A percentile compares a stretch with the other conserved stretches of the same genome.
Evolutionary conservation across 2,329 filamentous ascomycete species (phyloP).

Genomic region (Cladophialophora immunda): DNA sequence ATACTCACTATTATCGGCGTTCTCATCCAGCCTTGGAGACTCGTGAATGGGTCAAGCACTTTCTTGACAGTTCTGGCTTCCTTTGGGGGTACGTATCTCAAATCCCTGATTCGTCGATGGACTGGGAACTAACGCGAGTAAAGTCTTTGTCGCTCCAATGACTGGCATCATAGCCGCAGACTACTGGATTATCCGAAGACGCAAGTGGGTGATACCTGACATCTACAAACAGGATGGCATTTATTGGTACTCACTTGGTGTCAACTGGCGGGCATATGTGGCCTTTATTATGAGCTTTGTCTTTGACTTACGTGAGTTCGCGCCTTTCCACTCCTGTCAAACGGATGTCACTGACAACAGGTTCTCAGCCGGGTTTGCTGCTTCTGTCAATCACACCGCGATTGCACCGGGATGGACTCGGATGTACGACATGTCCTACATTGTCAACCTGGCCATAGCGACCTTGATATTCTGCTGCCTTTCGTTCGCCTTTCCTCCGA

Average conservation of each 20-base stretch:
- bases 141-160: conserved; percentile 12
- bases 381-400: neutral
- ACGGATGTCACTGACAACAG: neutral
- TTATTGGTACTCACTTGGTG: conserved; percentile 17
- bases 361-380: conserved; percentile 4
- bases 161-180: conserved; percentile 17
- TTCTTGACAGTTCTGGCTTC: conserved; percentile 18
- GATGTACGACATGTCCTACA: conserved; percentile 15
- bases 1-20: conserved; percentile 17
- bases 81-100: conserved; percentile 8
- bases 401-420: conserved; percentile 4
- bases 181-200: conserved; percentile 22
- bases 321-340: neutral
- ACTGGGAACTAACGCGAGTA: neutral
- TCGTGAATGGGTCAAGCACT: conserved; percentile 9
- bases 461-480: conserved; percentile 10
- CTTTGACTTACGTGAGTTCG: conserved; percentile 17
- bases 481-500: neutral
- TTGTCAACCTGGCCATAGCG: conserved; percentile 13
- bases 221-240: conserved; percentile 17
- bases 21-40: conserved; percentile 19
- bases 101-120: neutral
- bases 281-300: conserved; percentile 19
- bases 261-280: conserved; percentile 19
- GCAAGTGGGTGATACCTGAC: conserved; percentile 14